These are phyloP conservation scores for Melampsora americana DNA, from an alignment of 1,284 basidiomycete species.

Conservation along the genomic window DNA sequence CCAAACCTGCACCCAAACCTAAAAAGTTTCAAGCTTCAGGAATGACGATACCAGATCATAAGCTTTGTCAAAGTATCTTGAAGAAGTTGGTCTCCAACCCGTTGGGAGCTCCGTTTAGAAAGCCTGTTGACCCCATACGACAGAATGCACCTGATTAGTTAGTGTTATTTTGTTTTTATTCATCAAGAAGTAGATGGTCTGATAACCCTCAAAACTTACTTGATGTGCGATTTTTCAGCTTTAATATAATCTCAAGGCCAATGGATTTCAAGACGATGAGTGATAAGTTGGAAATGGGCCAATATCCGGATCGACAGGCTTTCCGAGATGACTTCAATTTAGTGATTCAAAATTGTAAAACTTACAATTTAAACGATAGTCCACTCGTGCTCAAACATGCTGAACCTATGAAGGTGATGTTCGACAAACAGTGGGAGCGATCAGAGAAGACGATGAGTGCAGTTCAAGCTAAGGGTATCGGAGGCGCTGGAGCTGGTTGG, in stretches of 20 bases:
- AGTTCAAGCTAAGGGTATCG: slow-evolving; percentile 52
- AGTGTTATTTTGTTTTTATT: slow-evolving; percentile 60
- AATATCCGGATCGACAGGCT: slow-evolving; percentile 74
- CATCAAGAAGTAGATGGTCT: too few species aligned
- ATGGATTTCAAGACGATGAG: slow-evolving; percentile 91
- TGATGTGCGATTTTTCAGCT: slow-evolving; percentile 60
- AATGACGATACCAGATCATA: slow-evolving; percentile 74
- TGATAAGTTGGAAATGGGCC: slow-evolving; percentile 78
- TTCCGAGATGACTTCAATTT: slow-evolving; percentile 84
- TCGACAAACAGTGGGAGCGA: slow-evolving; percentile 70
- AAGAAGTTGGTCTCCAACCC: slow-evolving; percentile 67
- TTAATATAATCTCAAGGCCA: slow-evolving; percentile 81
- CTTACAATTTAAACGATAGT: slow-evolving; percentile 65
- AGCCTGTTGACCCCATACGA: slow-evolving; percentile 55
- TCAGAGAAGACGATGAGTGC: slow-evolving; percentile 51
- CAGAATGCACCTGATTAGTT: slow-evolving; percentile 69
- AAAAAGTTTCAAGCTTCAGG: slow-evolving; percentile 74
- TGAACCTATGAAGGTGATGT: slow-evolving; percentile 71
- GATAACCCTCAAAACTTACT: background rate
- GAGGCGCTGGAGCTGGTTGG: slow-evolving; percentile 25
- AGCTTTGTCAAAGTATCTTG: slow-evolving; percentile 73
- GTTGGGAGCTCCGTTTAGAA: slow-evolving; percentile 25
- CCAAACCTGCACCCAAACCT: slow-evolving; percentile 54
- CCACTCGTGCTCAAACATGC: slow-evolving; percentile 69
- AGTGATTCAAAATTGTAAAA: slow-evolving; percentile 81